A percentile compares a stretch with the other conserved stretches of the same genome.
These are phyloP conservation scores for Trichoderma semiorbis DNA, from an alignment of 2,329 filamentous ascomycete species.

Conservation along the genomic window DNA sequence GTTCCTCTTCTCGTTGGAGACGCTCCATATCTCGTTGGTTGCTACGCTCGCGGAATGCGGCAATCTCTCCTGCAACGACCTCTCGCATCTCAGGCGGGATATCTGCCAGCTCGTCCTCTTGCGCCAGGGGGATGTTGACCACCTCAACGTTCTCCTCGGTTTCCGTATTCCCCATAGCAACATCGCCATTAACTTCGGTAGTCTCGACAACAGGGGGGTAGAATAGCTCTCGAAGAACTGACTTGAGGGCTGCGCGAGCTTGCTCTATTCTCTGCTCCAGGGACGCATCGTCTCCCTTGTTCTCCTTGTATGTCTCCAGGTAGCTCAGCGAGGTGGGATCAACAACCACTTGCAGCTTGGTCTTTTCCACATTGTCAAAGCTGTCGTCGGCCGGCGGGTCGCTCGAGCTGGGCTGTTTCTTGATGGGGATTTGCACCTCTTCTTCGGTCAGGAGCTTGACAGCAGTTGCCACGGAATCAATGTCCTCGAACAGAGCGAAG, in stretches of 20 bases:
- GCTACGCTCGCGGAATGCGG: constrained; percentile 88
- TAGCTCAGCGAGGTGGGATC: constrained; percentile 82
- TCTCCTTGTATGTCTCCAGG: constrained; percentile 74
- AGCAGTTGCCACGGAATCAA: constrained; percentile 79
- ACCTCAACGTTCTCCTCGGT: constrained; percentile 71
- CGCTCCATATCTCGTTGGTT: constrained; percentile 86
- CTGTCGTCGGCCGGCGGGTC: constrained; percentile 40
- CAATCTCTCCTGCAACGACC: constrained; percentile 89
- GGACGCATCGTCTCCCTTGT: constrained; percentile 59
- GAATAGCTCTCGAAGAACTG: constrained; percentile 67
- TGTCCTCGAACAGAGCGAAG: constrained; percentile 93
- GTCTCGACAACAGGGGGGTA: constrained; percentile 53
- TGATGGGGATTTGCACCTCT: constrained; percentile 75
- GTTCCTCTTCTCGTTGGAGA: constrained; percentile 82
- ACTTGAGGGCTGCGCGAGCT: constrained; percentile 64
- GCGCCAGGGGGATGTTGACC: constrained; percentile 80
- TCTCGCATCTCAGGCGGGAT: constrained; percentile 96
- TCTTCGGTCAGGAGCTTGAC: constrained; percentile 81
- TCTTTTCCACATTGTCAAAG: constrained; percentile 62
- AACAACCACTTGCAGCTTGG: constrained; percentile 67
- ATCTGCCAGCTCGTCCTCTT: constrained; percentile 91
- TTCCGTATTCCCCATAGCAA: constrained; percentile 63
- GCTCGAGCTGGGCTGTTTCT: constrained; percentile 61
- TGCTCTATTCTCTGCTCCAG: constrained; percentile 66
- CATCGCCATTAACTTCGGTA: constrained; percentile 64